These are phyloP conservation scores for Harringtonia lauricola DNA, from an alignment of 2,329 filamentous ascomycete genomes.

Conservation along the genomic window DNA sequence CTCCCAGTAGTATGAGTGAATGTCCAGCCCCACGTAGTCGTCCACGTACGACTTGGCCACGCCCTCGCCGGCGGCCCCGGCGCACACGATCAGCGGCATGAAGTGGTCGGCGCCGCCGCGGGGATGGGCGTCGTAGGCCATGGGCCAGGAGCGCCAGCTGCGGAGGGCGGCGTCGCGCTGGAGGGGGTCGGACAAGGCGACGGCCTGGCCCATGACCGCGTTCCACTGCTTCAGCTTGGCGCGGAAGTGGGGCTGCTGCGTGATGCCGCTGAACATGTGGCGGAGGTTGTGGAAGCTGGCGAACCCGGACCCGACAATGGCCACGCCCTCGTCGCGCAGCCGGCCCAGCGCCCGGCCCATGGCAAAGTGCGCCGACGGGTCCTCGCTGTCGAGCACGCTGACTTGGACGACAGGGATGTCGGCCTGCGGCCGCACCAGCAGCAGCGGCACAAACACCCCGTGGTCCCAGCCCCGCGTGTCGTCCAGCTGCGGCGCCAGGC, in stretches of 20 bases:
- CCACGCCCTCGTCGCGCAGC: slow-evolving; percentile 42
- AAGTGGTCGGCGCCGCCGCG: slow-evolving; percentile 44
- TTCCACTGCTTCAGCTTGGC: slow-evolving; percentile 31
- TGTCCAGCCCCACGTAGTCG: slow-evolving; percentile 34
- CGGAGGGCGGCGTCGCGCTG: slow-evolving; percentile 28
- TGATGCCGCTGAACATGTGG: slow-evolving; percentile 26
- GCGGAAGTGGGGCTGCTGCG: slow-evolving; percentile 14
- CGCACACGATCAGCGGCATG: slow-evolving; percentile 45
- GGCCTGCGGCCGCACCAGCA: slow-evolving; percentile 40
- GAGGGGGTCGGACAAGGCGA: slow-evolving; percentile 19
- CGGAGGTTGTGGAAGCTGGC: slow-evolving; percentile 45
- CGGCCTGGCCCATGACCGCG: slow-evolving; percentile 28
- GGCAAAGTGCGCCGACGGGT: slow-evolving; percentile 33
- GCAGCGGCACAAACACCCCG: slow-evolving; percentile 48
- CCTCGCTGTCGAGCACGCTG: slow-evolving; percentile 41
- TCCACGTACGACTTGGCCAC: slow-evolving; percentile 34
- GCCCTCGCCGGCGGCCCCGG: slow-evolving; percentile 34
- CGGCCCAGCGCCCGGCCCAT: slow-evolving; percentile 40
- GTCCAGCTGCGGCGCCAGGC: slow-evolving; percentile 29
- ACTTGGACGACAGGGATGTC: slow-evolving; percentile 45
- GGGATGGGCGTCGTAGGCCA: slow-evolving; percentile 43
- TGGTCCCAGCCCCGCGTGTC: slow-evolving; percentile 43
- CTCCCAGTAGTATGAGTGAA: slow-evolving; percentile 46
- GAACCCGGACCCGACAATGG: slow-evolving; percentile 49
- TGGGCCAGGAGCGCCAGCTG: slow-evolving; percentile 34